Percentiles rank a stretch among this genome's conserved stretches.
Conservation (phyloP, 192 early-diverging fungal species). For the Spizellomyces sp. region DNA sequence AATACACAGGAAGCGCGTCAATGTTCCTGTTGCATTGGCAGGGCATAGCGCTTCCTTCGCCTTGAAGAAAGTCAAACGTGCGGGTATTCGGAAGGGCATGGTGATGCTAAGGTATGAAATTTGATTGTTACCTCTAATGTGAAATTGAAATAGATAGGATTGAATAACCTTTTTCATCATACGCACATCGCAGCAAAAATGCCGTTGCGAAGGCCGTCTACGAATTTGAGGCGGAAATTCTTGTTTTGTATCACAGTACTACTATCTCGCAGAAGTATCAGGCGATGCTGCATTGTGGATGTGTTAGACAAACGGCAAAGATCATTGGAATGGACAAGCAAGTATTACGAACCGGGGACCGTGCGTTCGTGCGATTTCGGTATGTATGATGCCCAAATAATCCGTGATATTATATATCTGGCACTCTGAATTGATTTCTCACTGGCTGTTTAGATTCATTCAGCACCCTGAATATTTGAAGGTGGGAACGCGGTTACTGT, state of each 20-base stretch:
- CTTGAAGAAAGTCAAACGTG: slow-evolving; percentile 80
- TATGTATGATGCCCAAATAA: slow-evolving; percentile 4
- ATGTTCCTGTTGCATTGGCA: slow-evolving; percentile 71
- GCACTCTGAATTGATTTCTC: too few species aligned
- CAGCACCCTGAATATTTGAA: slow-evolving; percentile 66
- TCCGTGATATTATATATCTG: too few species aligned
- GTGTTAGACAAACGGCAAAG: slow-evolving; percentile 81
- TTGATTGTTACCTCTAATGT: slow-evolving; percentile 29
- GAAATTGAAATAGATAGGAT: too few species aligned
- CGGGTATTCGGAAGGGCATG: slow-evolving; percentile 83
- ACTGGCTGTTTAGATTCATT: slow-evolving; percentile 67
- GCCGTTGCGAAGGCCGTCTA: slow-evolving; percentile 55
- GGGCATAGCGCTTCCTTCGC: slow-evolving; percentile 87
- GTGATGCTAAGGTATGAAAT: slow-evolving; percentile 59
- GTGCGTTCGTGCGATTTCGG: slow-evolving; percentile 71
- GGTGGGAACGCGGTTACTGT: slow-evolving; percentile 52
- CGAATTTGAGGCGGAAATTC: slow-evolving; percentile 90
- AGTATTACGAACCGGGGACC: slow-evolving; percentile 83
- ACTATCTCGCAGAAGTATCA: slow-evolving; percentile 90
- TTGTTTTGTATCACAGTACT: slow-evolving; percentile 87
- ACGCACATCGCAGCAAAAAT: slow-evolving; percentile 30
- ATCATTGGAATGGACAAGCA: slow-evolving; percentile 72
- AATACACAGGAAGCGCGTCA: slow-evolving; percentile 87
- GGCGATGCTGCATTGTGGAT: slow-evolving; percentile 92
- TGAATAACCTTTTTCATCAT: neutral